phyloP scores from a whole-genome alignment of 768 basidiomycete species.

The Boletus vinaceobasis region DNA sequence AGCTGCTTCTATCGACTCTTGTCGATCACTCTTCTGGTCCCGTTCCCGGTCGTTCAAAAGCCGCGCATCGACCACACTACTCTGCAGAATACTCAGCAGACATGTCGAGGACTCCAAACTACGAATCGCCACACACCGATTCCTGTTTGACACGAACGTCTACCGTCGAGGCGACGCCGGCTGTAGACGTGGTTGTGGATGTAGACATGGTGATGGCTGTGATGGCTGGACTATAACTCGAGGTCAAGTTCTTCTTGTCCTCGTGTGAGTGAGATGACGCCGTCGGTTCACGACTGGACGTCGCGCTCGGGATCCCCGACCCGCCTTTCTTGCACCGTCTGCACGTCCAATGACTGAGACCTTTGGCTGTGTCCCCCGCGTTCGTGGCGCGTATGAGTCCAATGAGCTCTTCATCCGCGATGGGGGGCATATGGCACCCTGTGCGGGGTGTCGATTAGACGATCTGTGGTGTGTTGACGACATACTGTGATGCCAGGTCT shows the following conservation, averaged over 20 bases:
- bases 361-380: constrained; percentile 20
- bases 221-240: background rate
- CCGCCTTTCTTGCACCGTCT: constrained; percentile 28
- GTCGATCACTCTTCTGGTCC: background rate
- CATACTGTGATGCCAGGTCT: constrained; percentile 35
- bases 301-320: background rate
- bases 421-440: constrained; percentile 34
- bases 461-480: background rate
- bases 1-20: background rate
- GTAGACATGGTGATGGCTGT: background rate
- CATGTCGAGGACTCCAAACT: background rate
- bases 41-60: background rate
- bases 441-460: background rate
- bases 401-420: constrained; percentile 26
- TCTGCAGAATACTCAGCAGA: constrained; percentile 9
- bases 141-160: constrained; percentile 2
- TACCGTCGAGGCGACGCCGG: background rate
- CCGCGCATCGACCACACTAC: background rate
- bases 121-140: constrained; percentile 6
- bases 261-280: constrained; percentile 5
- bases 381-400: constrained; percentile 24
- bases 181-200: background rate
- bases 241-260: background rate
- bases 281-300: constrained; percentile 7
- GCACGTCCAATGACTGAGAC: constrained; percentile 28